phyloP scores from a whole-genome alignment of 306 rosid genomes.

The Alnus glutinosa region DNA sequence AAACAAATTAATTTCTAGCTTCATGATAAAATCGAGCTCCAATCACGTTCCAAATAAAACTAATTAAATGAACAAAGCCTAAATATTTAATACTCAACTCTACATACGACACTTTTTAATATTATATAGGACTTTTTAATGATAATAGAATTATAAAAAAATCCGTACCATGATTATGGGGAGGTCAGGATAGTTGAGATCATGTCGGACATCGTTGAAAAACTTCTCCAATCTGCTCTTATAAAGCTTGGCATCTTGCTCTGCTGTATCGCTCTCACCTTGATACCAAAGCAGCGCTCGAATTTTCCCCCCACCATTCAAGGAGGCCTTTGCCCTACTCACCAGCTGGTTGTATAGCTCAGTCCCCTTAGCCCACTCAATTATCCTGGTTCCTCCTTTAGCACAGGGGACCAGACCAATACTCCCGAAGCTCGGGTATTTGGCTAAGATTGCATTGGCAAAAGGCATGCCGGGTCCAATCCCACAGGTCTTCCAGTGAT shows the following conservation, averaged over 20 bases:
- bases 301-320: background rate
- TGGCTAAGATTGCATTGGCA: background rate
- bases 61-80: too few species aligned
- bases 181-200: background rate
- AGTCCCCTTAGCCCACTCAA: background rate
- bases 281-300: background rate
- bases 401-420: constrained; percentile 4
- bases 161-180: background rate
- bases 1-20: too few species aligned
- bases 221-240: background rate
- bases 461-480: background rate
- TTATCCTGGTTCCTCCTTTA: background rate
- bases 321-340: background rate
- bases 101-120: too few species aligned
- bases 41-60: too few species aligned
- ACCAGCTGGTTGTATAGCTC: background rate
- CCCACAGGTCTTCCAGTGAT: background rate
- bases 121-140: too few species aligned
- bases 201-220: background rate
- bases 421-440: background rate
- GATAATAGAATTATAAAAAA: too few species aligned
- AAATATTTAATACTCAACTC: too few species aligned
- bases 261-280: background rate
- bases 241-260: background rate
- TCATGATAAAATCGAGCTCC: too few species aligned